phyloP scores from a whole-genome alignment of 2,329 filamentous ascomycete species.

The Pseudogymnoascus sp. region DNA sequence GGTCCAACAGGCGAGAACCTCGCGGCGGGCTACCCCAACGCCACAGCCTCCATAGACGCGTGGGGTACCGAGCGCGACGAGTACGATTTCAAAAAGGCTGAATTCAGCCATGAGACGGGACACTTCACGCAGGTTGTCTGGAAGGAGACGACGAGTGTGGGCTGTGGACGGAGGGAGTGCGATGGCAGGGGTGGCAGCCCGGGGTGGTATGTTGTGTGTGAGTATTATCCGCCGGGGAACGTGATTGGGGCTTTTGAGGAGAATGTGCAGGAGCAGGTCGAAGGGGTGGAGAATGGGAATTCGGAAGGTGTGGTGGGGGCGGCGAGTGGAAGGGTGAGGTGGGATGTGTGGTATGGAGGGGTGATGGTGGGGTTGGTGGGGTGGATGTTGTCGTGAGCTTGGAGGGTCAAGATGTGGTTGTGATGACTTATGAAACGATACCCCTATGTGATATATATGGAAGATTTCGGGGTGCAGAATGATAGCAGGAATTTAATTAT shows the following conservation, averaged over 20 bases:
- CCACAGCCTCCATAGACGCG: conserved; percentile 50
- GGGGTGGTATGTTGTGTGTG: conserved; percentile 63
- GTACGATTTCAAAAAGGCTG: conserved; percentile 53
- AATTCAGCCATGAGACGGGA: conserved; percentile 54
- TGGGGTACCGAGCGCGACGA: conserved; percentile 56
- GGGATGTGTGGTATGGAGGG: not conserved
- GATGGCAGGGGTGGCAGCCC: conserved; percentile 25
- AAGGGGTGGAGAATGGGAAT: conserved; percentile 16
- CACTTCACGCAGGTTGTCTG: conserved; percentile 72
- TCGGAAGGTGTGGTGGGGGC: not conserved
- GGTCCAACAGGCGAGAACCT: conserved; percentile 70
- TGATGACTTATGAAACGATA: not conserved
- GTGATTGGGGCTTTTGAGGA: conserved; percentile 45
- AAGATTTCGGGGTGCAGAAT: not conserved
- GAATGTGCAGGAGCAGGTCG: conserved; percentile 35
- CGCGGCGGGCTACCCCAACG: conserved; percentile 58
- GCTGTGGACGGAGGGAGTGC: conserved; percentile 43
- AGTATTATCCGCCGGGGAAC: conserved; percentile 64
- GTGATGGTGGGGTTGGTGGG: not conserved
- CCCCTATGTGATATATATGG: not conserved
- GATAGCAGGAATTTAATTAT: not conserved
- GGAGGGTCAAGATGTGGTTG: not conserved
- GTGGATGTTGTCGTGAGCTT: not conserved
- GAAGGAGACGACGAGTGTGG: conserved; percentile 53
- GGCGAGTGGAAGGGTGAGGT: not conserved